Base-by-base conservation (phyloP, 2,329 filamentous ascomycete species). In the Fusarium austroafricanum region DNA sequence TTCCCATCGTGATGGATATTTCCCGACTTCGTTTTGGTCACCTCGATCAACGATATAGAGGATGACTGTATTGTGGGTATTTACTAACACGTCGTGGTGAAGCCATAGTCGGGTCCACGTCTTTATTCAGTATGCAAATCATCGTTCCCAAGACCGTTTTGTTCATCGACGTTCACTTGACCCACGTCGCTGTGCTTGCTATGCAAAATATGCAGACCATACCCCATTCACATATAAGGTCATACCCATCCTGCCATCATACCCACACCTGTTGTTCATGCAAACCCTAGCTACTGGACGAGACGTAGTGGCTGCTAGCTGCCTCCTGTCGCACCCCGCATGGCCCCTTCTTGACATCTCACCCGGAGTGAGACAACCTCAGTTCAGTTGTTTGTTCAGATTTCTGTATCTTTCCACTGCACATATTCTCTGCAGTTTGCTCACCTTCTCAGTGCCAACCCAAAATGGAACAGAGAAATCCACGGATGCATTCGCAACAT, bases 401-500 rank as follows among this genome's bases (percentile, higher is more conserved):
- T 40, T 55, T 50, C 43, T 63, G 57, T 68, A 61, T 42, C 51
- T 50, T 50, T 67, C 71, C 54, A 68, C 66, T 70, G 60, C 69
- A 63, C 63, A 63, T 71, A 45, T 46, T 58, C 35, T 60, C 52
- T 65, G 61, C 50, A 63, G 47, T 60, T 55, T 68, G 29, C 54
- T 61, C 44, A 60, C 57, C 45, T 51, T 53, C 51, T 57, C 55
- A 55, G 56, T 47, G 59, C 61, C 60, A 52, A 53, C 65, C 63
- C 33, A 50, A 65, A 61, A 55, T 55, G 65, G 46, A 66, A 50
- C 55, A 56, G 60, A 61, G 56, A 29, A 35, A 53, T 57, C 49
- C 66, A 62, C 64, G 71, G 71, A 63, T 73, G 17, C 52, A 56
- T 59, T 79, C 76, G 76, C 77, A 79, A 79, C 74, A 64, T 62